Conservation (phyloP, 2,329 filamentous ascomycete species). For the Trichoderma endophyticum region DNA sequence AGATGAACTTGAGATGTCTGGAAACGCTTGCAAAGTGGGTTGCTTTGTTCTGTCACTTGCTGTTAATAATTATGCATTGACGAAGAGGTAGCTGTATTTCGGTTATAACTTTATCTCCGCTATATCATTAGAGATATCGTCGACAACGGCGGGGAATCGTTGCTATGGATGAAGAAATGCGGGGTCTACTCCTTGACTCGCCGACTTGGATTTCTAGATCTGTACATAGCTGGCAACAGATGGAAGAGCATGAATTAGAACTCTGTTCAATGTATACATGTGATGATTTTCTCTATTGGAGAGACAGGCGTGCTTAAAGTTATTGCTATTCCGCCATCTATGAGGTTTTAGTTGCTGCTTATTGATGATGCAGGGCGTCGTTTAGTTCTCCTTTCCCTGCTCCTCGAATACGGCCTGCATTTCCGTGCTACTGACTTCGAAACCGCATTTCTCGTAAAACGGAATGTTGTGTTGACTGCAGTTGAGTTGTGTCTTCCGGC, state of each 20-base stretch:
- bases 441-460: constrained; percentile 58
- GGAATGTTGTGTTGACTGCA: constrained; percentile 75
- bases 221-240: constrained; percentile 10
- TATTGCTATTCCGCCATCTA: background rate
- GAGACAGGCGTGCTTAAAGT: background rate
- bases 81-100: background rate
- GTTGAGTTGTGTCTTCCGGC: constrained; percentile 78
- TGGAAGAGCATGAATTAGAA: background rate
- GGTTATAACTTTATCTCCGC: background rate
- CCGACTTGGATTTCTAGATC: background rate
- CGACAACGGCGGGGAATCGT: background rate
- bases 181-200: background rate
- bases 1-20: background rate
- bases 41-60: background rate
- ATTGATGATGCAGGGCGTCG: too few species aligned
- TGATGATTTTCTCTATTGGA: background rate
- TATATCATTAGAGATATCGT: background rate
- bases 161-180: background rate
- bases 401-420: constrained; percentile 21
- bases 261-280: background rate
- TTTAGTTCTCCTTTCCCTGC: background rate
- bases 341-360: background rate
- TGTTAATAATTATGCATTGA: background rate
- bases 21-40: background rate
- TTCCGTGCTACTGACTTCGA: constrained; percentile 21